Percentiles rank a stretch among this genome's conserved stretches.
phyloP scores from a whole-genome alignment of 2,329 filamentous ascomycete genomes.

The Cercospora berteroae region DNA sequence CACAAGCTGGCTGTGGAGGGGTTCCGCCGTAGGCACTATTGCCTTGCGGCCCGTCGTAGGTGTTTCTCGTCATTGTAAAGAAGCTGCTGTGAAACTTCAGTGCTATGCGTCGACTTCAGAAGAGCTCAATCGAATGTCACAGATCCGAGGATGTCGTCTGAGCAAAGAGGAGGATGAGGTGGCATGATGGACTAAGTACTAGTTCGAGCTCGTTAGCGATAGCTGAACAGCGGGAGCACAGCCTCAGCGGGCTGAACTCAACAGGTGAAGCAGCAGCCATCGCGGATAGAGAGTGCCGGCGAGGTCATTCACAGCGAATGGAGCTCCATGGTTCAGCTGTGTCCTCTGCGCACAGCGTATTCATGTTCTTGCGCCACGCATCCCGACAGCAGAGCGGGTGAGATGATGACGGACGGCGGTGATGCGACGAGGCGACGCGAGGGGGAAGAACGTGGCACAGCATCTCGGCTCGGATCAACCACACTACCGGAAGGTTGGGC shows the following conservation, averaged over 20 bases:
- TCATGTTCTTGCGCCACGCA: not conserved
- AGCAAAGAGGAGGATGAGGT: not conserved
- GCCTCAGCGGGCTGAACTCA: conserved; percentile 53
- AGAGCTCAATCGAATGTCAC: not conserved
- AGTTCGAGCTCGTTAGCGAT: not conserved
- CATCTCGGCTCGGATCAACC: not conserved
- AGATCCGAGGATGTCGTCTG: not conserved
- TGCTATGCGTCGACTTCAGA: not conserved
- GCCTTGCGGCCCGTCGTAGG: conserved; percentile 18
- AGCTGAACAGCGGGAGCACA: conserved; percentile 20
- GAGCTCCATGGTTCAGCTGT: not conserved
- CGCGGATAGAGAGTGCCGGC: conserved; percentile 3
- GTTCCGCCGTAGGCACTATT: conserved; percentile 17
- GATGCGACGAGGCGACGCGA: not conserved
- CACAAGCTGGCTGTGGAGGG: conserved; percentile 22
- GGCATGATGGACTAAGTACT: not conserved
- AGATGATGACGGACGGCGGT: not conserved
- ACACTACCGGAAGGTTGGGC: not conserved
- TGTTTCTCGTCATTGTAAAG: conserved; percentile 21
- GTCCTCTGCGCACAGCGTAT: not conserved
- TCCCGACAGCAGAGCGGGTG: not conserved
- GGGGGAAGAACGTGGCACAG: not conserved
- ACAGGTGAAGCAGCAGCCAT: conserved; percentile 42
- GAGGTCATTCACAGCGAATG: not conserved
- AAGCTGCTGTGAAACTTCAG: not conserved